These are phyloP conservation scores for Beauveria sp. DNA, from an alignment of 2,329 filamentous ascomycete species.

Conservation along the genomic window DNA sequence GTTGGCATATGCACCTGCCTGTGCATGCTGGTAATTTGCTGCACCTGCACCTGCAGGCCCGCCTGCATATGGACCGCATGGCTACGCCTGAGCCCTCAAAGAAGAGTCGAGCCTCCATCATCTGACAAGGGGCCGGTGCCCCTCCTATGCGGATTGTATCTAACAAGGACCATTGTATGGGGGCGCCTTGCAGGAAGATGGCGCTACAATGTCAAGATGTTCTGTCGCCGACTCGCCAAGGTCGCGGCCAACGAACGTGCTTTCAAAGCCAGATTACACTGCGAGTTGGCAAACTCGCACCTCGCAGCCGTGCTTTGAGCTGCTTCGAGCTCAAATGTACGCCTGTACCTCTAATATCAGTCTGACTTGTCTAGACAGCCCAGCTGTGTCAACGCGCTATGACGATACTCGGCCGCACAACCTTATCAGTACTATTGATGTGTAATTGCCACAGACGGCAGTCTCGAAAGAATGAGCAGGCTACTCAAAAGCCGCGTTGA, in stretches of 20 bases:
- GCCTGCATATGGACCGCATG: conserved; percentile 6
- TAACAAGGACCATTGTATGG: background rate
- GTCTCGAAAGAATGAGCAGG: background rate
- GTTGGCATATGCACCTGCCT: conserved; percentile 3
- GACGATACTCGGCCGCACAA: background rate
- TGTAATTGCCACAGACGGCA: background rate
- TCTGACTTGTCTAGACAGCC: background rate
- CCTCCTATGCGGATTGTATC: background rate
- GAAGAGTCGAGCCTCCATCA: background rate
- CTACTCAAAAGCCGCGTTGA: background rate
- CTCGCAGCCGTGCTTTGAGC: background rate
- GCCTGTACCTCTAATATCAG: background rate
- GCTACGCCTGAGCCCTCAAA: conserved; percentile 5
- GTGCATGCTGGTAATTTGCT: conserved; percentile 10
- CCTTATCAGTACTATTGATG: background rate
- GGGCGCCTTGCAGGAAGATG: background rate
- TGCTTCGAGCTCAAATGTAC: background rate
- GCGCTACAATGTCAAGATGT: background rate
- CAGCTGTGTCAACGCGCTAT: background rate
- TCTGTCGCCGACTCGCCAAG: background rate
- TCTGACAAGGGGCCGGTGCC: background rate
- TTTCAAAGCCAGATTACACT: background rate
- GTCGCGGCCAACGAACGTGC: background rate
- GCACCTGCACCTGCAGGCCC: conserved; percentile 8
- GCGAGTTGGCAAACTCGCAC: background rate